These are phyloP conservation scores for Macroventuria anomochaeta DNA, from an alignment of 2,329 filamentous ascomycete genomes.

Conservation along the genomic window DNA sequence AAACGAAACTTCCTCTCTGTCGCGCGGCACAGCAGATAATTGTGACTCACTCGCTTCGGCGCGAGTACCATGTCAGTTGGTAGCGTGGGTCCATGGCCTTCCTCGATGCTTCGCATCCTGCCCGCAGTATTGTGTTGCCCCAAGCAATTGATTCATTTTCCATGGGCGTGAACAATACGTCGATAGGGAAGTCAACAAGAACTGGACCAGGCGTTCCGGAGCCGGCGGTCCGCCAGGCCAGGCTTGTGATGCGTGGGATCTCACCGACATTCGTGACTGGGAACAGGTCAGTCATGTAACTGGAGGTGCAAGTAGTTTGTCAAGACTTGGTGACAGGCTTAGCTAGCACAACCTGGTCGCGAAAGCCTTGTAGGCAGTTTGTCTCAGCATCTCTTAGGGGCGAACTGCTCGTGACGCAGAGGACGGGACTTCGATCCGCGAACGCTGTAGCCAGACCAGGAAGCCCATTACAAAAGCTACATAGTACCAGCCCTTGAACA, in stretches of 20 bases:
- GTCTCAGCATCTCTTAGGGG: slow-evolving; percentile 55
- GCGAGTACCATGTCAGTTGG: too few species aligned
- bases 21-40: too few species aligned
- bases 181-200: slow-evolving; percentile 50
- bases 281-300: not conserved
- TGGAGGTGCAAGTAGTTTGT: slow-evolving; percentile 48
- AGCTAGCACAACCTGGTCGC: slow-evolving; percentile 55
- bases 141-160: slow-evolving; percentile 47
- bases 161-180: slow-evolving; percentile 53
- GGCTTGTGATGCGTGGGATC: slow-evolving; percentile 53
- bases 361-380: slow-evolving; percentile 56
- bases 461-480: slow-evolving; percentile 55
- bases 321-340: slow-evolving; percentile 57
- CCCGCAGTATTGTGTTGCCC: too few species aligned
- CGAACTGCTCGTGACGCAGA: slow-evolving; percentile 55
- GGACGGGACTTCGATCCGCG: slow-evolving; percentile 54
- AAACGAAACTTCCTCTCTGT: too few species aligned
- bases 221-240: slow-evolving; percentile 51
- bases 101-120: too few species aligned
- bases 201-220: slow-evolving; percentile 52
- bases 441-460: slow-evolving; percentile 56
- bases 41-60: too few species aligned
- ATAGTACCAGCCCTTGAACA: not conserved
- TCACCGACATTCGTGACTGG: slow-evolving; percentile 52
- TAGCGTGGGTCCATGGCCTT: too few species aligned